Evolutionary conservation across 192 early-diverging fungal genomes (phyloP).

Genomic region (Podila clonocystis): DNA sequence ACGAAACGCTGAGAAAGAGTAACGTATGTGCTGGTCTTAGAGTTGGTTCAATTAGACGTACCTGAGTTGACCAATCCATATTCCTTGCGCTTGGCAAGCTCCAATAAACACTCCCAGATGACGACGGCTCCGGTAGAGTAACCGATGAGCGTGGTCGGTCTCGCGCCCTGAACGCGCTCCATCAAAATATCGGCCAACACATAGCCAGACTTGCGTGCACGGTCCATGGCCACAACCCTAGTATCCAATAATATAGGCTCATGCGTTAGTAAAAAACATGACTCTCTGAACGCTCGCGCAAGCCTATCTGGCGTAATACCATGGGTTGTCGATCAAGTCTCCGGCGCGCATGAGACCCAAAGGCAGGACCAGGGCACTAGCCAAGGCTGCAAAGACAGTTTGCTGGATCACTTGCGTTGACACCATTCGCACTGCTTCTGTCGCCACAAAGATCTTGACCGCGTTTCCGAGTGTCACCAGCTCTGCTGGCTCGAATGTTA

Average conservation of each 20-base stretch:
- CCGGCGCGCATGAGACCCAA: conserved; percentile 59
- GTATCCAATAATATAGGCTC: background rate
- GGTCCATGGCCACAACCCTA: conserved; percentile 59
- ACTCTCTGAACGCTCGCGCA: background rate
- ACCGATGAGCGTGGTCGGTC: conserved; percentile 64
- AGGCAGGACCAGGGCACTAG: conserved; percentile 61
- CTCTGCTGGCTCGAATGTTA: conserved; percentile 59
- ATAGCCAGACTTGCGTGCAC: conserved; percentile 63
- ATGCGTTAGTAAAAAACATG: background rate
- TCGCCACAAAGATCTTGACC: conserved; percentile 59
- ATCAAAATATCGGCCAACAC: conserved; percentile 65
- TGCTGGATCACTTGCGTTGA: conserved; percentile 58
- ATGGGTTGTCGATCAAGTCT: conserved; percentile 70
- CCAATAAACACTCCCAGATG: conserved; percentile 65
- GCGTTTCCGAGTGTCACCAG: conserved; percentile 59
- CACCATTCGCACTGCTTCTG: conserved; percentile 58
- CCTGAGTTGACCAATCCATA: conserved; percentile 60
- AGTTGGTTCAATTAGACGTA: conserved; percentile 21
- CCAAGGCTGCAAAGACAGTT: conserved; percentile 63
- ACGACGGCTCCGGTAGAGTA: conserved; percentile 67
- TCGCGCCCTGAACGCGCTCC: conserved; percentile 63
- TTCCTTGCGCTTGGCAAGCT: conserved; percentile 54
- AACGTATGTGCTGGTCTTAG: background rate
- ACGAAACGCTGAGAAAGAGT: background rate
- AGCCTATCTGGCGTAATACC: conserved; percentile 40